Percentiles rank a stretch among this genome's conserved stretches.
Evolutionary conservation across 805 yeast genomes (phyloP).

Genomic region (Pichia sporocuriosa): DNA sequence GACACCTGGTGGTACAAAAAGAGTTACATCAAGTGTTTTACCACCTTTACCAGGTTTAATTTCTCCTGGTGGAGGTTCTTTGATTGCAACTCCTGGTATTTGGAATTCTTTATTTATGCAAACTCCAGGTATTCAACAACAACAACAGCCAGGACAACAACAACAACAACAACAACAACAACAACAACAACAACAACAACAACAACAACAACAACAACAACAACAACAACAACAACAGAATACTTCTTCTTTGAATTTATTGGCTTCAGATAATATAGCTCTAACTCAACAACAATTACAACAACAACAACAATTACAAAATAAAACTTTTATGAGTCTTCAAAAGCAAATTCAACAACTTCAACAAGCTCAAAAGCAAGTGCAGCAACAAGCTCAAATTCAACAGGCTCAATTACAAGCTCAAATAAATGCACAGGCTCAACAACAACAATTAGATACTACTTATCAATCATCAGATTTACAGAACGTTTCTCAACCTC

Average conservation of each 20-base stretch:
- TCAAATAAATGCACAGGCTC: background rate
- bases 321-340: background rate
- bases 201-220: constrained; percentile 3
- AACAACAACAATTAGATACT: background rate
- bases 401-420: background rate
- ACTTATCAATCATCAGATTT: background rate
- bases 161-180: constrained; percentile 2
- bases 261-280: constrained; percentile 5
- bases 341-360: constrained; percentile 5
- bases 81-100: constrained; percentile 48
- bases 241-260: background rate
- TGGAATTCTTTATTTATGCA: constrained; percentile 43
- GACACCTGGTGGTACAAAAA: constrained; percentile 48
- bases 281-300: constrained; percentile 7
- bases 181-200: constrained; percentile 1
- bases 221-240: constrained; percentile 3
- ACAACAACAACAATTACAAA: constrained; percentile 7
- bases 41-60: constrained; percentile 42
- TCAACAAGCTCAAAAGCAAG: constrained; percentile 3
- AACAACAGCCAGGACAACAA: constrained; percentile 2
- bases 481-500: too few relatives aligned
- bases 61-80: constrained; percentile 38
- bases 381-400: background rate
- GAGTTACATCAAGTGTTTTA: constrained; percentile 29
- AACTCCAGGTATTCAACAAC: constrained; percentile 13